phyloP scores from a whole-genome alignment of 2,329 filamentous ascomycete species.

The Trichoderma sp. region DNA sequence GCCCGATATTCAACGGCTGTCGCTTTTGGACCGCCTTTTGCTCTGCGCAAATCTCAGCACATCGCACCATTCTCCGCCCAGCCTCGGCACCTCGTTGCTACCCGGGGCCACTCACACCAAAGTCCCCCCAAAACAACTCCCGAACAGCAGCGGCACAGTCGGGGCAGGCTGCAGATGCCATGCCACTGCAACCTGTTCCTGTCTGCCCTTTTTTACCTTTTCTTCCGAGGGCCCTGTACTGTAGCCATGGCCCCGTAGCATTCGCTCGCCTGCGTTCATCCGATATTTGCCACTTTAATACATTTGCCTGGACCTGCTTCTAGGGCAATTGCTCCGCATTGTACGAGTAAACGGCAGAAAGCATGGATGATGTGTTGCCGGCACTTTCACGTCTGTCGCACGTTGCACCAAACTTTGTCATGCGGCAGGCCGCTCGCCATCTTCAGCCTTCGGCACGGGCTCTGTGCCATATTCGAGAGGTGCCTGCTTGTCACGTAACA shows the following conservation, averaged over 20 bases:
- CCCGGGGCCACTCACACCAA: neutral
- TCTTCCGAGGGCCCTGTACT: neutral
- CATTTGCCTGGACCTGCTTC: neutral
- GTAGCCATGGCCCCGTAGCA: neutral
- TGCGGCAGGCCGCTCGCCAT: neutral
- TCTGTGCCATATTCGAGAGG: neutral
- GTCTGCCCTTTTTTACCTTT: neutral
- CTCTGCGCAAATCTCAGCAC: conserved; percentile 11
- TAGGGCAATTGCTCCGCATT: neutral
- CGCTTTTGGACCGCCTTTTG: neutral
- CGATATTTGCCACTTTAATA: neutral
- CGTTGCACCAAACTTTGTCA: neutral
- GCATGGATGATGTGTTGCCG: neutral
- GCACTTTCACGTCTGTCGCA: neutral
- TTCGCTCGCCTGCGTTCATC: neutral
- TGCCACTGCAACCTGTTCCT: neutral
- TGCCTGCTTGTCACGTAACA: neutral
- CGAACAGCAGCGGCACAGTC: conserved; percentile 5
- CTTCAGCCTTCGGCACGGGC: neutral
- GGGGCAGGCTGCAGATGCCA: neutral
- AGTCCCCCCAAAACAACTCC: neutral
- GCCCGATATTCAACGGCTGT: neutral
- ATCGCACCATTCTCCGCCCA: neutral
- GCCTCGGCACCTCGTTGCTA: neutral
- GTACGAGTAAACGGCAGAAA: neutral